Percentiles rank a stretch among this genome's conserved stretches.
These are phyloP conservation scores for Ensete glaucum DNA, from an alignment of 176 grass and related monocot species.

Conservation along the genomic window DNA sequence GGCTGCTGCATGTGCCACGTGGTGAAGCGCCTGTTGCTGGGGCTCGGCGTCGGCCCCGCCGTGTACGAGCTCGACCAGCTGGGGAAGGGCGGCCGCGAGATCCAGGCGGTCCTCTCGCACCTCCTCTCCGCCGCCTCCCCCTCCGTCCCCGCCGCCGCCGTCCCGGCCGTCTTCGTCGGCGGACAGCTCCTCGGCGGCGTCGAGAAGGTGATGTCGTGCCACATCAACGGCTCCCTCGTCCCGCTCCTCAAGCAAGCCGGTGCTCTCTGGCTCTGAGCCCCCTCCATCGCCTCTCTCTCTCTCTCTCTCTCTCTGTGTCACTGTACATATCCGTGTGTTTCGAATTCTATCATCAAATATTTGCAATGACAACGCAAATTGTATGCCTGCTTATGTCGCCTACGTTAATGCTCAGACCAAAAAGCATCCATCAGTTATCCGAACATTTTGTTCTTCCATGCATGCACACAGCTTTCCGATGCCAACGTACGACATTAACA, in stretches of 20 bases:
- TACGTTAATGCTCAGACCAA: too few relatives aligned
- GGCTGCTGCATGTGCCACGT: slow-evolving; percentile 99
- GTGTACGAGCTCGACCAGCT: slow-evolving; percentile 79
- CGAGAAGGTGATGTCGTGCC: slow-evolving; percentile 81
- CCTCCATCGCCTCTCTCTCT: background rate
- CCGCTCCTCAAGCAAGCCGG: slow-evolving; percentile 95
- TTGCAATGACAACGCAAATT: too few relatives aligned
- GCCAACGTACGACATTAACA: too few relatives aligned
- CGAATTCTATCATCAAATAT: too few relatives aligned
- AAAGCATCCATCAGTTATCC: too few relatives aligned
- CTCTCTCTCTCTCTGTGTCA: background rate
- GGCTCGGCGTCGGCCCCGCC: slow-evolving; percentile 70
- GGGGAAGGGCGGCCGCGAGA: slow-evolving; percentile 30
- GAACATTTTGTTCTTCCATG: too few relatives aligned
- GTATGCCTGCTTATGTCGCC: too few relatives aligned
- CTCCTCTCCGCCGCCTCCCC: slow-evolving; percentile 24
- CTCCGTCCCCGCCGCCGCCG: background rate
- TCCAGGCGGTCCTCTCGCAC: slow-evolving; percentile 58
- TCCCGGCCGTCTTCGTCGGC: slow-evolving; percentile 73
- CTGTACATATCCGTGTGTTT: too few relatives aligned
- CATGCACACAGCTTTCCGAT: too few relatives aligned
- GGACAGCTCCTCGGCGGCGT: slow-evolving; percentile 76
- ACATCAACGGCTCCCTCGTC: slow-evolving; percentile 91
- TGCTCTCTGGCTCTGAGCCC: slow-evolving; percentile 74
- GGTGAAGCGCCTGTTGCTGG: slow-evolving; percentile 69